Evolutionary conservation across 805 yeast genomes (phyloP), one percentile per base, ranked within the genome.

Genomic region (Yarrowia yakushimensis): DNA sequence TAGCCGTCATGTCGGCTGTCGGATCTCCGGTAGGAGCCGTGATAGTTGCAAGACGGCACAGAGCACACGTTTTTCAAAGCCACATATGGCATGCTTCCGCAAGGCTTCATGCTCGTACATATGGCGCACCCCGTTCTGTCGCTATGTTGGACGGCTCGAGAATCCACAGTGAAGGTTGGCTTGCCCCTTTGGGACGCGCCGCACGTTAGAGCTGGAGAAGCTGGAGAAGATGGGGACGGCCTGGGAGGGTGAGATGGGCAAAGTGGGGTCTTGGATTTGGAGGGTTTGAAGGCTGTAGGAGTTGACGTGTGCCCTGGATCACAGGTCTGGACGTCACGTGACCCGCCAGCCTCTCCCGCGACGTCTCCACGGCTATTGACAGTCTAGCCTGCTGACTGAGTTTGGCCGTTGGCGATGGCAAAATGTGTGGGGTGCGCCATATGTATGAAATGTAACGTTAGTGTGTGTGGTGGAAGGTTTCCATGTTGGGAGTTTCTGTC

Each of bases 371-470:
- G 45, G 45, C 45, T 41, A 41, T 41, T 22, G 43, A 39, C 43
- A 9, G 45, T 41, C 23, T 41, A 23, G 30, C 45, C 43, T 22
- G n/a, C n/a, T n/a, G n/a, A n/a, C n/a, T 39, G 17, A 9, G 17
- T 23, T 17, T 23, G 18, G 48, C 31, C 52, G 52, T 45, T 45
- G 27, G 48, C 48, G 48, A 43, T 43, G 33, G 48, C 48, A 25
- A 43, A 18, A 22, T 27, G 25, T 45, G 52, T 45, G 52, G 52
- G 52, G 52, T 45, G 30, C 52, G 17, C 52, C 36, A 45, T 45
- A 45, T 45, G 52, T 45, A 45, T 45, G 52, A 45, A 45, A 45
- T 45, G 52, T 45, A 45, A 45, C 17, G 33, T 45, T 30, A 45
- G 34, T 25, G 52, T 45, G 39, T 34, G 17, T 34, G 36, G 36